Base-by-base conservation (phyloP, 768 basidiomycete species). In the Podaxis carcinomalis region DNA sequence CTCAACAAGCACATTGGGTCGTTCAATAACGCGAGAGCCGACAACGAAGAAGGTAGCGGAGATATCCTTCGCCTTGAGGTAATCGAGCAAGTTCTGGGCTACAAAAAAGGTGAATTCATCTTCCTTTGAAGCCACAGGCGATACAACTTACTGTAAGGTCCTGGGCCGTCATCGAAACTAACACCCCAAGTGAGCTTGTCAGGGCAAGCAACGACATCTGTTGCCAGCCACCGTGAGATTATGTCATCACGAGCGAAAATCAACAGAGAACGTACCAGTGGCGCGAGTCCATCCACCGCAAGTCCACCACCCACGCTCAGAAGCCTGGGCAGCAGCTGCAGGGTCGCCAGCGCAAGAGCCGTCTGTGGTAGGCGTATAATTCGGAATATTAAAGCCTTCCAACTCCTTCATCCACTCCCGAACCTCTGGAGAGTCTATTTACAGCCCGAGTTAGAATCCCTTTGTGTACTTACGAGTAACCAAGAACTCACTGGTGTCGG, bases 1-100 rank as follows among this genome's bases (percentile, higher is more conserved):
- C 66, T 91, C 85, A 53, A 90, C 74, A 16, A 98, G 79, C 61
- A 94, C 83, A 13, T 77, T 69, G 11, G 95, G 89, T 52, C 86
- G 81, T 58, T 92, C 89, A 63, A 95, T 80, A 59, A 90, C 88
- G 61, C 95, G 91, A 46, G 89, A 91, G 55, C 91, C 91, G 2
- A 93, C 86, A 50, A 93, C 86, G 78, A 97, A 98, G 81, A 98
- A 98, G 1, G 96, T 98, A 5, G 94, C 85, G 9, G 70, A 76
- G 64, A 96, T 68, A 37, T 85, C 72, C 69, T 90, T 80, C 59
- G 83, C 70, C 35, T 78, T 69, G 39, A 97, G 78, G 72, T 84
- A 96, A 57, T 87, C 79, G 57, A 97, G 82, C 5, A 98, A 65
- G 70, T 83, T 77, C 75, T 92, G 80, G 69, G 56, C 63, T 57